Evolutionary conservation across 257 asterid species (phyloP).

Genomic region (Nicotiana noctiflora): DNA sequence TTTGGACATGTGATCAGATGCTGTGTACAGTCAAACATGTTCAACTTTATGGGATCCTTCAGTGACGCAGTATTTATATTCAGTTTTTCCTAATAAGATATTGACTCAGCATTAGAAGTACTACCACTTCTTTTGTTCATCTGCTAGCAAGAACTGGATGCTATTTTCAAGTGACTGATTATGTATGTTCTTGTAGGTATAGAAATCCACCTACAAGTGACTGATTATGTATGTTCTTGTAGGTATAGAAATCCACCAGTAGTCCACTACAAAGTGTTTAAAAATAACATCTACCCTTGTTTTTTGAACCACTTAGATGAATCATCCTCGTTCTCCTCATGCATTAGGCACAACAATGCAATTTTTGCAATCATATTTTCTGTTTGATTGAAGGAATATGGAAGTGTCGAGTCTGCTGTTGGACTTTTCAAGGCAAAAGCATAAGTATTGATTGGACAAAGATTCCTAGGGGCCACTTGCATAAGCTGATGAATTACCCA

Average conservation of each 20-base stretch:
- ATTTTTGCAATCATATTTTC: slow-evolving; percentile 32
- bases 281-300: background rate
- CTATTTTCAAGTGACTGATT: background rate
- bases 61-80: background rate
- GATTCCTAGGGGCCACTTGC: slow-evolving; percentile 50
- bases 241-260: background rate
- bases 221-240: background rate
- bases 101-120: background rate
- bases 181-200: background rate
- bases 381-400: slow-evolving; percentile 77
- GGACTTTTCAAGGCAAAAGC: slow-evolving; percentile 62
- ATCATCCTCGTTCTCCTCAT: background rate
- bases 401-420: slow-evolving; percentile 89
- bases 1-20: background rate
- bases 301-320: slow-evolving; percentile 10
- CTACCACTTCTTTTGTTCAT: background rate
- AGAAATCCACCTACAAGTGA: slow-evolving; percentile 2
- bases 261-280: background rate
- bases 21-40: background rate
- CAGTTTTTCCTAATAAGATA: background rate
- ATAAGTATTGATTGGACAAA: slow-evolving; percentile 45
- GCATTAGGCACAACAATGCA: slow-evolving; percentile 26
- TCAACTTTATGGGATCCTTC: background rate
- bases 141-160: background rate
- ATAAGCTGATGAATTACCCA: slow-evolving; percentile 55